Evolutionary conservation across 257 asterid genomes (phyloP).

Genomic region (Penstemon eatonii): DNA sequence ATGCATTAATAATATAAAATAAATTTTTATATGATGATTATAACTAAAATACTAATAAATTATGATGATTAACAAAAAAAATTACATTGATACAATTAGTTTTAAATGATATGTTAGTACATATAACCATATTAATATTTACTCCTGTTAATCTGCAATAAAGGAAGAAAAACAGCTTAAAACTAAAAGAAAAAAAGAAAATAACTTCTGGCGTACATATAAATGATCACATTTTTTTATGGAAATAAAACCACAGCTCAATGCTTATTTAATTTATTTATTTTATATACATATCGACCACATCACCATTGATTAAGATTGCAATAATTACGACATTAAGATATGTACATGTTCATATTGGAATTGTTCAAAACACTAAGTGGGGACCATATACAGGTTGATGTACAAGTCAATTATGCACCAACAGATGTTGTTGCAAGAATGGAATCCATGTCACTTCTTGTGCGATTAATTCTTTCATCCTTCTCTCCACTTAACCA

Average conservation of each 20-base stretch:
- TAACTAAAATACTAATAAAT: too few species aligned
- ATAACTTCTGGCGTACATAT: too few species aligned
- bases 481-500: slow-evolving; percentile 45
- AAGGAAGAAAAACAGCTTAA: too few species aligned
- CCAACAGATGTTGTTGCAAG: slow-evolving; percentile 55
- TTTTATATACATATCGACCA: slow-evolving; percentile 14
- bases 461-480: slow-evolving; percentile 29
- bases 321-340: slow-evolving; percentile 18
- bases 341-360: slow-evolving; percentile 18
- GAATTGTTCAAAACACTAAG: slow-evolving; percentile 9
- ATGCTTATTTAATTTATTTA: not conserved
- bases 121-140: too few species aligned
- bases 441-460: slow-evolving; percentile 57
- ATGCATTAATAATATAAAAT: too few species aligned
- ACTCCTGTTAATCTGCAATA: too few species aligned
- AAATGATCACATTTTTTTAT: not conserved
- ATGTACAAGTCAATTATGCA: slow-evolving; percentile 41
- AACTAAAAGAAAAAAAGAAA: too few species aligned
- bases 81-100: too few species aligned
- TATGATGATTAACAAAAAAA: too few species aligned
- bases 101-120: too few species aligned
- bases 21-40: too few species aligned
- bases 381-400: slow-evolving; percentile 4
- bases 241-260: not conserved
- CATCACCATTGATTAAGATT: not conserved